Base-by-base conservation (phyloP, 495 filamentous ascomycete genomes). In the Xylaria scruposa region DNA sequence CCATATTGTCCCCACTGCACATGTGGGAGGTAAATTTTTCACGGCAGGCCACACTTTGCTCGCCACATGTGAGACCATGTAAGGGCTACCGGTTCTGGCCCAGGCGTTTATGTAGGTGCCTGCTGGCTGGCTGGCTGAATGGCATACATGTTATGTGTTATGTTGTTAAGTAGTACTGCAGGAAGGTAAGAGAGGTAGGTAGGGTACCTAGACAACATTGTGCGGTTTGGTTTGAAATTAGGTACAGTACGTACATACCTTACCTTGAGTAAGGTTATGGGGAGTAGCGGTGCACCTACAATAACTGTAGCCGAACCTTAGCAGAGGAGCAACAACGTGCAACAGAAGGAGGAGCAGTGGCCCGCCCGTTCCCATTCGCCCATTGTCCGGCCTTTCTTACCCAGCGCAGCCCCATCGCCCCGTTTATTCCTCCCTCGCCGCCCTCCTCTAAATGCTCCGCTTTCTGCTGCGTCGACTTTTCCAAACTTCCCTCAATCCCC, bases 321-420 rank as follows among this genome's bases (percentile, higher is more conserved):
- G 31, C 33, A 62, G 19, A 31, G 26, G 56, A 13, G 54, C 59
- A 60, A 56, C 24, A 56, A 38, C 36, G 36, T 38, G 36, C 8
- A 38, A 8, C 36, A 38, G 36, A 38, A 17, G 24, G 53, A 60
- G 46, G 63, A 38, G 63, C 63, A 38, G 26, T 66, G 63, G 26
- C 66, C 69, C 60, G 60, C 69, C 8, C 69, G 36, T 71, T 71
- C 70, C 70, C 64, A 71, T 71, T 71, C 31, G 69, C 40, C 31
- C 36, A 69, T 56, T 56, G 65, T 56, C 65, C 49, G 19, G 19
- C 24, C 17, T 13, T 51, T 29, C 63, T 64, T 46, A 53, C 26
- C 49, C 49, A 42, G 19, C 17, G 44, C 36, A 40, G 21, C 26
- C 46, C 65, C 49, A 51, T 40, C 40, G 67, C 53, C 53, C 67